Conservation (phyloP, 495 filamentous ascomycete genomes). For the Thermothielavioides terrestris region DNA sequence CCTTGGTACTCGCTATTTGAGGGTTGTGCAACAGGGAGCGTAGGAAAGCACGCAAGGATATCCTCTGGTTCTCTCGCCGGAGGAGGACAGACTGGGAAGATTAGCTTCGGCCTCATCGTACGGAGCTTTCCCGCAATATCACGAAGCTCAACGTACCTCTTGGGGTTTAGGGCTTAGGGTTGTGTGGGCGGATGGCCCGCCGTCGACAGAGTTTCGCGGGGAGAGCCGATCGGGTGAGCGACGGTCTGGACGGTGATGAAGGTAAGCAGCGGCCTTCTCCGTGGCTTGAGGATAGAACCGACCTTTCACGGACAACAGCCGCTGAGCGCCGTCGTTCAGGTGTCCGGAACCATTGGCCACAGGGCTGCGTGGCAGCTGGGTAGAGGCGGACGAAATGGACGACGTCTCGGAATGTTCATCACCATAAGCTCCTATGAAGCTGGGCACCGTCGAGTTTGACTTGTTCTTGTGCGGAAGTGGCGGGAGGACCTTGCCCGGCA, state of each 20-base stretch:
- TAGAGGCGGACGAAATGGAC: conserved; percentile 72
- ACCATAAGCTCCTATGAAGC: conserved; percentile 37
- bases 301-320: conserved; percentile 38
- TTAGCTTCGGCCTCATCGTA: neutral
- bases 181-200: conserved; percentile 16
- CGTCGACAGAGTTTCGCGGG: conserved; percentile 33
- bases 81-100: conserved; percentile 45
- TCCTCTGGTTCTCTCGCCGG: conserved; percentile 82
- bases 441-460: conserved; percentile 52
- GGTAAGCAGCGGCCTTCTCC: neutral
- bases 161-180: conserved; percentile 11
- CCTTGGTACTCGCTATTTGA: conserved; percentile 69
- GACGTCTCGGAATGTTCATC: conserved; percentile 57
- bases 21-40: conserved; percentile 75
- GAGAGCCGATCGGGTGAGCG: conserved; percentile 28
- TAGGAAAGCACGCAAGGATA: conserved; percentile 85
- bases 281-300: neutral
- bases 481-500: conserved; percentile 85
- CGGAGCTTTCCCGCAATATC: neutral
- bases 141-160: conserved; percentile 15
- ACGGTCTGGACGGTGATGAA: conserved; percentile 17
- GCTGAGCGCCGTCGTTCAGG: conserved; percentile 22
- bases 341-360: conserved; percentile 10
- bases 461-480: conserved; percentile 87
- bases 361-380: conserved; percentile 28